These are phyloP conservation scores for Naganishia randhawae DNA, from an alignment of 768 basidiomycete genomes.

Conservation along the genomic window DNA sequence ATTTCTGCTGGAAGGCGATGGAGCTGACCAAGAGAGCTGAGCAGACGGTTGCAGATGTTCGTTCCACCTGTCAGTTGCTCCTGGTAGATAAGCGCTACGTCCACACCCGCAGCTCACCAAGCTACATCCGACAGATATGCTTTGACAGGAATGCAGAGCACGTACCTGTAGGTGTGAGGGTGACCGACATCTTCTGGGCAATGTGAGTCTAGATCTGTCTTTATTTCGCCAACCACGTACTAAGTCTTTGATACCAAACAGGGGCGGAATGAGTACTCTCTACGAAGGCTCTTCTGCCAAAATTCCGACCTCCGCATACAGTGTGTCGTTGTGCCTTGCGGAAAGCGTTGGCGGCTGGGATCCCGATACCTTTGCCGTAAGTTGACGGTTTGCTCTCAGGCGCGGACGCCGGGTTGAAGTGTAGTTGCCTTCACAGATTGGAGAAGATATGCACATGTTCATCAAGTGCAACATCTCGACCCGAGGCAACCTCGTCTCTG, in stretches of 20 bases:
- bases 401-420: conserved; percentile 9
- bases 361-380: conserved; percentile 27
- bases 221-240: background rate
- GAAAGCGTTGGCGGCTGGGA: conserved; percentile 44
- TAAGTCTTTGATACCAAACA: background rate
- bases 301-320: conserved; percentile 46
- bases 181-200: conserved; percentile 41
- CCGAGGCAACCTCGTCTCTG: conserved; percentile 39
- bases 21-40: background rate
- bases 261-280: conserved; percentile 38
- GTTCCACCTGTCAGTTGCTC: conserved; percentile 24
- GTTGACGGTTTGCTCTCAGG: background rate
- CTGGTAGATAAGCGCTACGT: background rate
- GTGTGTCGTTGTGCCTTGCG: conserved; percentile 37
- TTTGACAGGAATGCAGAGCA: conserved; percentile 41
- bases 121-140: conserved; percentile 34
- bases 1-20: conserved; percentile 29
- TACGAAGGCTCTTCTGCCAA: conserved; percentile 41
- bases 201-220: conserved; percentile 23
- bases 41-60: conserved; percentile 28
- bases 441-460: conserved; percentile 50
- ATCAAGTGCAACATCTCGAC: conserved; percentile 44
- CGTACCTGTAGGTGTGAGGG: conserved; percentile 37
- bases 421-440: conserved; percentile 36
- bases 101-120: conserved; percentile 20